Evolutionary conservation across 495 filamentous ascomycete species (phyloP).

Genomic region (Podospora fimiseda): DNA sequence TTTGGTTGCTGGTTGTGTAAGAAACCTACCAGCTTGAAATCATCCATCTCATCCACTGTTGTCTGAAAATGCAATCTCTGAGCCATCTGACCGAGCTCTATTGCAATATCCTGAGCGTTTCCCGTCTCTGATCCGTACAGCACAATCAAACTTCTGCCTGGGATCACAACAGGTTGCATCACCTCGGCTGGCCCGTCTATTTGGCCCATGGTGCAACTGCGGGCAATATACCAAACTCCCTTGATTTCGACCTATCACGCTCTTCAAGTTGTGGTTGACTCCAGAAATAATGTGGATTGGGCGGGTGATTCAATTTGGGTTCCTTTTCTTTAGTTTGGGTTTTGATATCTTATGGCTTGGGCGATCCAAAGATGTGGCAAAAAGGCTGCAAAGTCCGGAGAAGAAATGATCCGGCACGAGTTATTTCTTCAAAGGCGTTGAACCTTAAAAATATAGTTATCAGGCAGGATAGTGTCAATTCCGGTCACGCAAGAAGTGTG

Average conservation of each 20-base stretch:
- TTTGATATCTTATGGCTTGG: not conserved
- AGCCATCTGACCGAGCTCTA: slow-evolving; percentile 65
- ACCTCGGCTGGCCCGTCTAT: not conserved
- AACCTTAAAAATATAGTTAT: no score
- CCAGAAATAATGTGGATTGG: no score
- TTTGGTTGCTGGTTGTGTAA: not conserved
- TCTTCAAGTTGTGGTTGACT: no score
- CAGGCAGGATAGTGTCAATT: no score
- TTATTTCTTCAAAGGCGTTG: no score
- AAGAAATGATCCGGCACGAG: not conserved
- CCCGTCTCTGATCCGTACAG: slow-evolving; percentile 94
- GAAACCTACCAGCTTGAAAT: slow-evolving; percentile 61
- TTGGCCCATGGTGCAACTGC: slow-evolving; percentile 11
- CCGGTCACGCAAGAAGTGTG: no score
- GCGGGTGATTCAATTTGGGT: no score
- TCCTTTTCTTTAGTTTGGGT: no score
- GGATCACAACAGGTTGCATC: slow-evolving; percentile 12
- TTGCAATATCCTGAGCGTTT: slow-evolving; percentile 81
- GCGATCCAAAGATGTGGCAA: not conserved
- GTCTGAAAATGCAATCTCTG: slow-evolving; percentile 73
- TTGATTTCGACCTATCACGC: no score
- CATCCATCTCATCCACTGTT: slow-evolving; percentile 68
- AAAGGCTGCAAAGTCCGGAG: not conserved
- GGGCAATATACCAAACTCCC: no score
- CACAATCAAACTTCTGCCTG: slow-evolving; percentile 60